phyloP scores from a whole-genome alignment of 1,284 basidiomycete genomes.

The Cutaneotrichosporon cutaneum region DNA sequence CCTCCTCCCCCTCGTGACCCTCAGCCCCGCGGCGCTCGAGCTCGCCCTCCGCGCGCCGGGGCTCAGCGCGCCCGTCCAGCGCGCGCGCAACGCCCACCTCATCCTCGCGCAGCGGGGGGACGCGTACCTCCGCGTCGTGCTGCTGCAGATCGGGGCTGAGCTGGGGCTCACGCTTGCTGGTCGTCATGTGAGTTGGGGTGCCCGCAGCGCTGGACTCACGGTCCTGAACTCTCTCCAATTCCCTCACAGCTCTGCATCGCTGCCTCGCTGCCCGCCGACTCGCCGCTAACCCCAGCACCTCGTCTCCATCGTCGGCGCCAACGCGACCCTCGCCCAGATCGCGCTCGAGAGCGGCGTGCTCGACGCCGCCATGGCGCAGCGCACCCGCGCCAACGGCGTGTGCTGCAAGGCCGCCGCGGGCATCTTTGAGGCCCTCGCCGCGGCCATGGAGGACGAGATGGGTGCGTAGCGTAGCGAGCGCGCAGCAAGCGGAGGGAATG shows the following conservation, averaged over 20 bases:
- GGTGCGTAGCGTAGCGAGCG: neutral
- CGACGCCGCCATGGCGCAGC: neutral
- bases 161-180: neutral
- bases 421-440: neutral
- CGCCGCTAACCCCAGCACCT: neutral
- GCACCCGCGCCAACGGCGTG: neutral
- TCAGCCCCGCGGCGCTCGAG: neutral
- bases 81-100: slow-evolving; percentile 1
- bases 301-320: neutral
- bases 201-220: no score
- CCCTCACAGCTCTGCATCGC: neutral
- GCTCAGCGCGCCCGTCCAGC: neutral
- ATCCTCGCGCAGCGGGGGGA: neutral
- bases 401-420: neutral
- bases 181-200: neutral
- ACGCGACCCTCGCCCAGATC: slow-evolving; percentile 5
- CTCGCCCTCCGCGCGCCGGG: neutral
- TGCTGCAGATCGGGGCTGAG: neutral
- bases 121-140: neutral
- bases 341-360: slow-evolving; percentile 5
- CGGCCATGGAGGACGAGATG: neutral
- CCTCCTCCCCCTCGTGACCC: neutral
- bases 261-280: neutral
- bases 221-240: no score
- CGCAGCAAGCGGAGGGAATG: neutral